Evolutionary conservation across 2,329 filamentous ascomycete genomes (phyloP), one percentile per base, ranked within the genome.

Genomic region (Cytospora piceae): DNA sequence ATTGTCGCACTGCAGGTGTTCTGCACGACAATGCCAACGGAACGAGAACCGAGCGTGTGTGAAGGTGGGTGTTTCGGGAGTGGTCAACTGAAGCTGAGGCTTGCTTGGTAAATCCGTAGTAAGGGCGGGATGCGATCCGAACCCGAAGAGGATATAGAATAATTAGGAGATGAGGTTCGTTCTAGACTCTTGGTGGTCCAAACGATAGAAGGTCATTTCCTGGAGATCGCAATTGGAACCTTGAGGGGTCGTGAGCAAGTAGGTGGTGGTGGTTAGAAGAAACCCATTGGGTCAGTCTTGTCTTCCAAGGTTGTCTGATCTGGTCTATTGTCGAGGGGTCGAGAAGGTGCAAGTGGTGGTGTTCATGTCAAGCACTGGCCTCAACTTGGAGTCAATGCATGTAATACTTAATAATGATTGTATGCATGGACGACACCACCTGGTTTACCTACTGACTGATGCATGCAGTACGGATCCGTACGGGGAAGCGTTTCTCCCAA

Each of bases 401-500:
- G 58, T 66, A 63, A 60, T 58, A 52, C 65, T 58, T 63, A 51
- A 61, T 61, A 37, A 37, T 37, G 12, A 42, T 20, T 5, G 37
- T 57, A 55, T 42, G 54, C 68, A 66, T 66, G 65, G 68, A 72
- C 73, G 77, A 79, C 79, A 80, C 78, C 75, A 75, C 75, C 74
- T 75, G 73, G 73, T 74, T 71, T 32, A 52, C 29, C 24, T 32
- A 52, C 14, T 4, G 11, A 37, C 12, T 37, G 12, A 34, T 34
- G 32, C 32, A 34, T 34, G 32, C 32, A 34, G 8, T 34, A 34
- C 34, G 34, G 34, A 37, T 37, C 34, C 34, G 12, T 27, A 52
- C 11, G 24, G 32, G 52, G 27, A 15, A 34, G n/a, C 58, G 46
- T 32, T 37, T 15, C 59, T 54, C 51, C 59, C 51, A 54, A 24